A percentile compares a stretch with the other conserved stretches of the same genome.
Evolutionary conservation across 1,284 basidiomycete genomes (phyloP).

Genomic region (Ustilago sp.): DNA sequence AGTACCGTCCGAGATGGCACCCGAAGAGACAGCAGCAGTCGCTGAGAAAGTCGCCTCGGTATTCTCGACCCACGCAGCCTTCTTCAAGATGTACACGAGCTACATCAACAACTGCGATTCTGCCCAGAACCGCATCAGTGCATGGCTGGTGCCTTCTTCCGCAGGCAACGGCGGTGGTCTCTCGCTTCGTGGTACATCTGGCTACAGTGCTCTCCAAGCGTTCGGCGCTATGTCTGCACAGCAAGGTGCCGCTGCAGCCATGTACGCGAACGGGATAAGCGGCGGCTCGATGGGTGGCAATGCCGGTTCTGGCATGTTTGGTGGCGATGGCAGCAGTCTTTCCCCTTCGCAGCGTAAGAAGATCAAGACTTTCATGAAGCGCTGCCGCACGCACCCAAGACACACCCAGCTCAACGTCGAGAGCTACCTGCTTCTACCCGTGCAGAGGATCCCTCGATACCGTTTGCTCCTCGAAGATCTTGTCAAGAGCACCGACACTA

Average conservation of each 20-base stretch:
- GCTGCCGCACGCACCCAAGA: conserved; percentile 74
- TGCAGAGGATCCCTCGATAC: conserved; percentile 96
- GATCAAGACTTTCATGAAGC: conserved; percentile 64
- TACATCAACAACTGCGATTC: conserved; percentile 68
- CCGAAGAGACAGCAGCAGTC: conserved; percentile 79
- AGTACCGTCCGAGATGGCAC: conserved; percentile 76
- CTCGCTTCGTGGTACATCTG: conserved; percentile 27
- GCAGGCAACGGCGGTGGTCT: conserved; percentile 45
- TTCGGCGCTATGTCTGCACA: conserved; percentile 31
- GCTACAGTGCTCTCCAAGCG: conserved; percentile 22
- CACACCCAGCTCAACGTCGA: conserved; percentile 98
- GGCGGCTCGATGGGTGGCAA: conserved; percentile 13
- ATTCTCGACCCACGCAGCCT: conserved; percentile 73
- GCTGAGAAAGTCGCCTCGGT: conserved; percentile 87
- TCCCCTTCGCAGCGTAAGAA: conserved; percentile 54
- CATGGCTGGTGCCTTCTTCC: conserved; percentile 43
- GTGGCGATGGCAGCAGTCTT: conserved; percentile 16
- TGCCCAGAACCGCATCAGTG: conserved; percentile 45
- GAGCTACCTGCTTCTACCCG: conserved; percentile 90
- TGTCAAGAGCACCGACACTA: conserved; percentile 55
- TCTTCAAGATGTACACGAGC: conserved; percentile 67
- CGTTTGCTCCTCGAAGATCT: conserved; percentile 76
- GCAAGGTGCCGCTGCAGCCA: conserved; percentile 26
- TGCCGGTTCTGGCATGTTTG: conserved; percentile 15
- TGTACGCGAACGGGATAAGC: conserved; percentile 9